Base-by-base conservation (phyloP, 106 monocot species). In the Dendrobium nobile region DNA sequence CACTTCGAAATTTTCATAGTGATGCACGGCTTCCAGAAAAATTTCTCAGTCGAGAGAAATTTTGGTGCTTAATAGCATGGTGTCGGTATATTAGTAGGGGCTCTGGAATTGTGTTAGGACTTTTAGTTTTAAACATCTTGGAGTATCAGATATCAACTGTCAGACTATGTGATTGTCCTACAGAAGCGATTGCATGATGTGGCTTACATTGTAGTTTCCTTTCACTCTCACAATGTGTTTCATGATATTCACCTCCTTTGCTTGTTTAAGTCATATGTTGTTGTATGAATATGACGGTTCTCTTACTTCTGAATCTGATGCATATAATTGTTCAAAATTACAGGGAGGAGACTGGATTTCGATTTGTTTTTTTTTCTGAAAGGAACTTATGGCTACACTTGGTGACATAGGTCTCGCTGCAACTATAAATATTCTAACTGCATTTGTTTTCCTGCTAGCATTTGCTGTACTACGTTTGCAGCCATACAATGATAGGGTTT, bases 401-500 rank as follows among this genome's bases (percentile, higher is more conserved):
- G 1, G 26, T 40, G 98, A 99, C 83, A 87, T 99, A 47, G 98
- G 89, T 27, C 41, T 95, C 20, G 37, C 95, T 82, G 98, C 98
- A 72, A 91, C 85, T 56, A 87, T 99, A 74, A 99, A 99, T 85
- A 91, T 95, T 72, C 83, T 99, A n/a, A 82, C 45, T 78, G 91
- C 95, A 24, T 47, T 99, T 61, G 91, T 77, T 17, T 99, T 99
- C 86, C 74, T 99, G 0, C 18, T 99, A 44, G 82, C 86, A 67
- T 99, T 99, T 90, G 95, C 91, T 15, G 68, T 99, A 33, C 83
- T 95, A 28, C 81, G 98, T 18, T 74, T 99, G 43, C 98, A 99
- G 78, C 98, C 98, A 40, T 83, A 95, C 79, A 94, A 94, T 84
- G 98, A 99, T 61, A 86, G 95, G 77, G 95, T 99, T 7, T 99